Conservation (phyloP, 164 flowering plant genomes). For the Vitis amurensis region DNA sequence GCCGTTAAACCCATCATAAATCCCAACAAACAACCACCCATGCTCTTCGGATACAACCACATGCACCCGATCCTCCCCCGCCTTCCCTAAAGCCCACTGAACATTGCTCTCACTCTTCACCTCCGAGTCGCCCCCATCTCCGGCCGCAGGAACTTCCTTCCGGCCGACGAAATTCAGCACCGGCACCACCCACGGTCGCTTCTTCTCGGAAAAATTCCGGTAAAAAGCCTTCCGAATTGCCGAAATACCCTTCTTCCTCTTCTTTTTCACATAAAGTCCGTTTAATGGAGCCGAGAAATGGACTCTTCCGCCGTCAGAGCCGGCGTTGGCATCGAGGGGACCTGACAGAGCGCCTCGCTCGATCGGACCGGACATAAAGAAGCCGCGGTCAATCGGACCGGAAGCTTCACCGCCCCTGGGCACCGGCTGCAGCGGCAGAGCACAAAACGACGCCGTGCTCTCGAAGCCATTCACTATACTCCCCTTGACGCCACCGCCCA, state of each 20-base stretch:
- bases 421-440: conserved; percentile 81
- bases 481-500: conserved; percentile 13
- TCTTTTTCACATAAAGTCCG: conserved; percentile 53
- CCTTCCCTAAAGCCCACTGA: conserved; percentile 98
- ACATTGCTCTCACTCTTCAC: conserved; percentile 45
- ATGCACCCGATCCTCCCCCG: conserved; percentile 99
- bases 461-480: conserved; percentile 68
- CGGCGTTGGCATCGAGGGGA: conserved; percentile 55
- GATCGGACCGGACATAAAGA: conserved; percentile 94
- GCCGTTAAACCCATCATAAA: conserved; percentile 98
- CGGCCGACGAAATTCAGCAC: conserved; percentile 65
- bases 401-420: conserved; percentile 56
- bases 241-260: conserved; percentile 61
- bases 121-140: conserved; percentile 24
- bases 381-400: conserved; percentile 66
- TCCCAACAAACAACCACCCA: conserved; percentile 97
- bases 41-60: conserved; percentile 96
- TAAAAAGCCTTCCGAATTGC: conserved; percentile 60
- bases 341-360: conserved; percentile 90
- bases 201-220: conserved; percentile 70
- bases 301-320: conserved; percentile 31
- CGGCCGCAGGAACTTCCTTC: conserved; percentile 32
- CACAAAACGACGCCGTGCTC: conserved; percentile 74
- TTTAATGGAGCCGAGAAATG: conserved; percentile 92
- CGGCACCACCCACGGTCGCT: conserved; percentile 92